Conservation (phyloP, 345 rosid genomes). For the Hibiscus mutabilis region DNA sequence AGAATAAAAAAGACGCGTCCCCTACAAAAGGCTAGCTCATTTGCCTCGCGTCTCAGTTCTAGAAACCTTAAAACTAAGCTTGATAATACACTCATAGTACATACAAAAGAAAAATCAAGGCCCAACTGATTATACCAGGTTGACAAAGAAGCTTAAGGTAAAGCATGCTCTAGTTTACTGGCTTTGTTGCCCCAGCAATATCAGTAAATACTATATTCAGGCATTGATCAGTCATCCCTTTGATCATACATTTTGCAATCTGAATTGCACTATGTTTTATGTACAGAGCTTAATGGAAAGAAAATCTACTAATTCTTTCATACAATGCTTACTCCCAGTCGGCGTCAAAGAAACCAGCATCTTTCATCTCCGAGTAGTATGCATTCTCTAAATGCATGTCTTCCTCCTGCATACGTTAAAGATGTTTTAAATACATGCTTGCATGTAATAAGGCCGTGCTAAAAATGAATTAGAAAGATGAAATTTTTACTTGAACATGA, state of each 20-base stretch:
- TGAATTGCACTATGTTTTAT: slow-evolving; percentile 4
- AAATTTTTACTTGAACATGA: not conserved
- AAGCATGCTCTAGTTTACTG: not conserved
- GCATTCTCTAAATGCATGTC: slow-evolving; percentile 72
- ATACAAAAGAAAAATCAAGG: not conserved
- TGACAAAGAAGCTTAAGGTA: not conserved
- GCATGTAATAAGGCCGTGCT: not conserved
- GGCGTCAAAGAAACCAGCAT: slow-evolving; percentile 85
- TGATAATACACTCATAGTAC: not conserved
- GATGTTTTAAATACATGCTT: not conserved
- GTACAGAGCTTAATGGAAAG: slow-evolving; percentile 12
- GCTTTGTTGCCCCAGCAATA: not conserved
- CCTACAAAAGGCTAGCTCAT: too few relatives aligned
- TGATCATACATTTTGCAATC: not conserved
- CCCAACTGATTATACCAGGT: not conserved
- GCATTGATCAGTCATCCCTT: not conserved
- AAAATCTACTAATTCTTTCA: not conserved
- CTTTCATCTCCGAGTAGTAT: slow-evolving; percentile 94
- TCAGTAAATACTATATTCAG: not conserved
- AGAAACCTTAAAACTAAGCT: too few relatives aligned
- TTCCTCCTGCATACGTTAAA: slow-evolving; percentile 49
- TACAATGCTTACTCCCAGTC: slow-evolving; percentile 54
- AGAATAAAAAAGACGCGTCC: too few relatives aligned
- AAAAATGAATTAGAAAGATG: not conserved
- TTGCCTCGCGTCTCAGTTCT: too few relatives aligned